Evolutionary conservation across 1,284 basidiomycete species (phyloP).

Genomic region (Malassezia pachydermatis): DNA sequence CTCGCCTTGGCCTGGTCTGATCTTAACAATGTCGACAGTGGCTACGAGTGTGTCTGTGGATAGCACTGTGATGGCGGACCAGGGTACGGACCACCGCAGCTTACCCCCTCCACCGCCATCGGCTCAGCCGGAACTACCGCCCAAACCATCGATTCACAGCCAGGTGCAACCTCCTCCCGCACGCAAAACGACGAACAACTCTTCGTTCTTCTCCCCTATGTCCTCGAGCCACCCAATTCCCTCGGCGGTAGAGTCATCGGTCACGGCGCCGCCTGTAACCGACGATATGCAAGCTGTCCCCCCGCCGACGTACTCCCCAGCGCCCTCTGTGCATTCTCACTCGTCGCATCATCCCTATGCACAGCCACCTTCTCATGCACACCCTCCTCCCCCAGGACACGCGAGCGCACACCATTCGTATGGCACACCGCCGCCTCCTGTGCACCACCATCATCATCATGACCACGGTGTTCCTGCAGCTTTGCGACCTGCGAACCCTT

Average conservation of each 20-base stretch:
- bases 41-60: not conserved
- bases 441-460: not conserved
- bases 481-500: not conserved
- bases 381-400: no score
- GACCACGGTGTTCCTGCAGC: not conserved
- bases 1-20: slow-evolving; percentile 17
- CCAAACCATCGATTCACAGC: slow-evolving; percentile 3
- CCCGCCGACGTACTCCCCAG: not conserved
- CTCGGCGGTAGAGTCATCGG: not conserved
- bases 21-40: slow-evolving; percentile 13
- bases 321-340: not conserved
- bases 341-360: not conserved
- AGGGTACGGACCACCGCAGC: not conserved
- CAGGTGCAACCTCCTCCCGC: slow-evolving; percentile 7
- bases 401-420: no score
- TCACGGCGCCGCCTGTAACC: not conserved
- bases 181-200: not conserved
- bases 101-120: not conserved
- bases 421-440: not conserved
- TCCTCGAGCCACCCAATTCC: not conserved
- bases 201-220: not conserved
- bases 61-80: not conserved
- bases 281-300: not conserved
- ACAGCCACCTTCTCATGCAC: not conserved
- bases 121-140: not conserved